Base-by-base conservation (phyloP, 768 basidiomycete genomes). In the button mushroom (Agaricus bisporus) region DNA sequence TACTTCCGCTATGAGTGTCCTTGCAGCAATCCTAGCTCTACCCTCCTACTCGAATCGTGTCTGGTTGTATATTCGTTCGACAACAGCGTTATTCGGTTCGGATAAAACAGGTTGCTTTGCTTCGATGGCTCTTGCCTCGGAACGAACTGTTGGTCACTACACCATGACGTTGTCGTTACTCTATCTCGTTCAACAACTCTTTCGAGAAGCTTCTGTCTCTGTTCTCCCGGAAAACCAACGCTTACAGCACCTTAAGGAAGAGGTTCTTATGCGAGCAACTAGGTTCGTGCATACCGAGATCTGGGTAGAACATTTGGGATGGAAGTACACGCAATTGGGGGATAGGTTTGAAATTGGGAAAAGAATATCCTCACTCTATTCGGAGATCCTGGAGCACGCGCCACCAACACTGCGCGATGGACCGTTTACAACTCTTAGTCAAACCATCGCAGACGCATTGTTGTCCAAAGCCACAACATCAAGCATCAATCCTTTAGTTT, bases 1-100 rank as follows among this genome's bases (percentile, higher is more conserved):
- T 57, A 86, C 87, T 2, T 89, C 88, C 7, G 82, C 90, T 4
- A 80, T 95, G 72, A 88, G 83, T 49, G 85, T 95, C 11, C 78
- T 95, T 17, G 77, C 88, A 4, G 85, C 85, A 0, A 75, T 95
- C 28, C 76, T 94, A 35, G 80, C 83, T 1, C 70, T 89, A 11
- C 88, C 88, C 1, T 75, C 73, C 42, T 86, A 86, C 61, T 87
- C 89, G n/a, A 81, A 82, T 58, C 79, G 87, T 2, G 88, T 95
- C 20, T 95, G 92, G 93, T 73, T 92, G 9, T 94, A 88, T 61
- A 79, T 95, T 17, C 84, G 91, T 11, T 87, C 88, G 5, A 87
- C 91, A 0, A 73, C 79, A 0, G 78, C 83, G 18, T 76, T 97
- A 25, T 91, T 95, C 60, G 86, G 88, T 15, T 74, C 82, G 5